These are phyloP conservation scores for Fragaria iinumae DNA, from an alignment of 306 rosid species.

Conservation along the genomic window DNA sequence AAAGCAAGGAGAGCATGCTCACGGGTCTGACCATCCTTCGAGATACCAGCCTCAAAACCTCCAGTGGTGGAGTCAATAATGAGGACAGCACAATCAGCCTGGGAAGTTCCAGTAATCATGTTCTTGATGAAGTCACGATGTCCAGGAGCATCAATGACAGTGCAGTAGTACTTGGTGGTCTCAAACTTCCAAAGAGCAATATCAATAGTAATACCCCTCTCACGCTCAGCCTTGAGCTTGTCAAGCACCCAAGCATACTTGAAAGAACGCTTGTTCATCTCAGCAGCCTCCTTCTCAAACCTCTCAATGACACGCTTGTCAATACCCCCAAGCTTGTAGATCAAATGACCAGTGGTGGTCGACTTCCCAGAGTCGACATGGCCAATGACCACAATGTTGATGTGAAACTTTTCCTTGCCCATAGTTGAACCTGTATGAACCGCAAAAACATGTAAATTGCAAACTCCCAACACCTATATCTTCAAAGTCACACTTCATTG, in stretches of 20 bases:
- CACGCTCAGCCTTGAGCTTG: conserved; percentile 97
- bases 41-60: conserved; percentile 93
- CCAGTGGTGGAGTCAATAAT: conserved; percentile 91
- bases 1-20: conserved; percentile 93
- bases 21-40: conserved; percentile 98
- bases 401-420: conserved; percentile 90
- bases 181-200: conserved; percentile 94
- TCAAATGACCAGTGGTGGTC: conserved; percentile 85
- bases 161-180: conserved; percentile 90
- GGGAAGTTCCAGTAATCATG: conserved; percentile 92
- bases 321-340: conserved; percentile 93
- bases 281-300: conserved; percentile 92
- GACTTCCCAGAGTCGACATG: conserved; percentile 95
- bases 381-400: conserved; percentile 91
- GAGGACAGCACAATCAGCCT: conserved; percentile 90
- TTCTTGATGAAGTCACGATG: conserved; percentile 93
- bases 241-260: conserved; percentile 97
- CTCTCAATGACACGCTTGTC: conserved; percentile 96
- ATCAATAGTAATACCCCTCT: conserved; percentile 89
- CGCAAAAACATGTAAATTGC: background rate
- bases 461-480: background rate
- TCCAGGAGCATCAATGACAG: conserved; percentile 91
- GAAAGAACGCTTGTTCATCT: conserved; percentile 96
- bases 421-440: conserved; percentile 27
- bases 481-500: background rate